A percentile compares a stretch with the other conserved stretches of the same genome.
These are phyloP conservation scores for Zancudomyces culisetae DNA, from an alignment of 371 early-diverging fungal species.

Conservation along the genomic window DNA sequence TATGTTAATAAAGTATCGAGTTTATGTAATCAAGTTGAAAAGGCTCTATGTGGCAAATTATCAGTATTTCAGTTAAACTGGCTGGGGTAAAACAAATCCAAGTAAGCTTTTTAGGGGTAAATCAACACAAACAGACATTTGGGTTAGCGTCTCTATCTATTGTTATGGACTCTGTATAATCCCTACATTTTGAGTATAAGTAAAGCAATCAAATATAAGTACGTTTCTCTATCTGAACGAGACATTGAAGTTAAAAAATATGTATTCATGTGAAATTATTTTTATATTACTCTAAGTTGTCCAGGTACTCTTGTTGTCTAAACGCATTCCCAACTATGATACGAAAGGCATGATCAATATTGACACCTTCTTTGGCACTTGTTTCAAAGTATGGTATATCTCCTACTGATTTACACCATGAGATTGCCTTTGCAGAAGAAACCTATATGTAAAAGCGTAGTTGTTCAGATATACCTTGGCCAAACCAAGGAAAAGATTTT, in stretches of 20 bases:
- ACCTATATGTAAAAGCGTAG: constrained; percentile 27
- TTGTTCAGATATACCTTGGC: no score
- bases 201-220: no score
- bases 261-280: neutral
- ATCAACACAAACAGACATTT: neutral
- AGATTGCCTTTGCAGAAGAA: constrained; percentile 79
- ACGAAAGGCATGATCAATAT: constrained; percentile 90
- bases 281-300: constrained; percentile 3
- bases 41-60: no score
- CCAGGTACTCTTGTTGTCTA: constrained; percentile 63
- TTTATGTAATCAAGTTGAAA: no score
- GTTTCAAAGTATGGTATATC: constrained; percentile 95
- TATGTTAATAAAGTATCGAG: no score
- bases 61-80: no score
- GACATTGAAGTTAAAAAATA: no score
- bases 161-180: neutral
- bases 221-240: no score
- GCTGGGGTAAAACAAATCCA: no score
- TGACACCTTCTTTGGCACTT: constrained; percentile 88
- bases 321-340: constrained; percentile 85
- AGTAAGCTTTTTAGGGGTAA: no score
- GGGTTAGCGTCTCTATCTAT: neutral
- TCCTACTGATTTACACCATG: constrained; percentile 89
- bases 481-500: no score
- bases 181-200: no score